These are phyloP conservation scores for Malassezia sp. DNA, from an alignment of 1,284 basidiomycete species.

Conservation along the genomic window DNA sequence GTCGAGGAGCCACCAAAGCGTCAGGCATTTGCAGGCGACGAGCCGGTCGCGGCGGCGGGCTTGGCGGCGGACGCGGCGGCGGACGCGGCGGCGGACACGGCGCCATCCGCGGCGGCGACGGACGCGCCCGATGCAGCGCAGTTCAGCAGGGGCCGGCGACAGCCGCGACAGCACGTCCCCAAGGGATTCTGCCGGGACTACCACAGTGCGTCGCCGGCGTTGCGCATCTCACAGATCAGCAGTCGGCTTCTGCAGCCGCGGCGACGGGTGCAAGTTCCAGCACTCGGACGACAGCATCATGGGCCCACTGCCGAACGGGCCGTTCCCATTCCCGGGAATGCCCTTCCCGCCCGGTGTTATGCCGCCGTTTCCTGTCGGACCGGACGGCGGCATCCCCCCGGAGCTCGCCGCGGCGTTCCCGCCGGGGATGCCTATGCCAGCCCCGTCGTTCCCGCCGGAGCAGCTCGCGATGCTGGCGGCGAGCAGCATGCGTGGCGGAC, in stretches of 20 bases:
- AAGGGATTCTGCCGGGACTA: conserved; percentile 41
- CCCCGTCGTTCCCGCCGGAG: conserved; percentile 2
- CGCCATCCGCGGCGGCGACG: no score
- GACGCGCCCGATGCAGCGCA: no score
- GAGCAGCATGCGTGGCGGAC: not conserved
- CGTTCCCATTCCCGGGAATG: conserved; percentile 11
- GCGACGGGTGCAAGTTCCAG: conserved; percentile 78
- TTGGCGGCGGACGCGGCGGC: no score
- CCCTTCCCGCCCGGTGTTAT: conserved; percentile 8
- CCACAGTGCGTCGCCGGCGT: conserved; percentile 21
- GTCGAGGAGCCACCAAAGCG: conserved; percentile 2
- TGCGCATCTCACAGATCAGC: conserved; percentile 21
- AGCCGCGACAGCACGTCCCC: conserved; percentile 2
- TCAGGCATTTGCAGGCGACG: conserved; percentile 3
- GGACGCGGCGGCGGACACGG: no score
- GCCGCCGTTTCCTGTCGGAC: conserved; percentile 9
- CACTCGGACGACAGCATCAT: conserved; percentile 50
- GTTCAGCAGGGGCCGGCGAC: no score
- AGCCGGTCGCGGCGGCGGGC: no score
- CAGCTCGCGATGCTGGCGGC: no score
- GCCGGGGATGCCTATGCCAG: not conserved
- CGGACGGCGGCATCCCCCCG: conserved; percentile 9
- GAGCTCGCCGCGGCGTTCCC: conserved; percentile 8
- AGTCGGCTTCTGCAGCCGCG: conserved; percentile 68
- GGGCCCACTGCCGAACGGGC: conserved; percentile 7